Conservation (phyloP, 495 filamentous ascomycete genomes). For the Aspergillus incahuasiensis region DNA sequence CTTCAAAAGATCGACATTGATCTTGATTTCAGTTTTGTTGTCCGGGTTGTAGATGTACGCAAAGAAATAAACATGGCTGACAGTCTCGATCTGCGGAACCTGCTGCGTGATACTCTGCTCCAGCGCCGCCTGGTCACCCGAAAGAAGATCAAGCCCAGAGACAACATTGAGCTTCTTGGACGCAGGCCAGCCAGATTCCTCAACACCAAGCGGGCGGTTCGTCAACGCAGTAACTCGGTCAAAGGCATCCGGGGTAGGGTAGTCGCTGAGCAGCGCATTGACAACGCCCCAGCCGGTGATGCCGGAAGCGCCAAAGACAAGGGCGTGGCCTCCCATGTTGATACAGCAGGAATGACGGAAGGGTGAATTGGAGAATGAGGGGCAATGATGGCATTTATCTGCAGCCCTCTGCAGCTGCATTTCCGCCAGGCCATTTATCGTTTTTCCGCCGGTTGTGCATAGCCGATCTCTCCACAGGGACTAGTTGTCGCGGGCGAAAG, state of each 20-base stretch:
- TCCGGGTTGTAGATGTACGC: not conserved
- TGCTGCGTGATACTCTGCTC: not conserved
- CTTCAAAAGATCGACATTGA: not conserved
- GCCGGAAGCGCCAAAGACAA: slow-evolving; percentile 28
- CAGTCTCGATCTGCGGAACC: not conserved
- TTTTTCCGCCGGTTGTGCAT: not conserved
- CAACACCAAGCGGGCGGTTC: slow-evolving; percentile 17
- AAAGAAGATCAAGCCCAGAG: slow-evolving; percentile 13
- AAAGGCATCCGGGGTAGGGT: slow-evolving; percentile 21
- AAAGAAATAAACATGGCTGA: not conserved
- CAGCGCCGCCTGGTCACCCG: not conserved
- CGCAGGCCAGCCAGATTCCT: slow-evolving; percentile 14
- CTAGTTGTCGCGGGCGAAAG: too few species aligned
- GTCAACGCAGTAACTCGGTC: slow-evolving; percentile 18
- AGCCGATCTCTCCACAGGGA: not conserved
- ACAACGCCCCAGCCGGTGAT: slow-evolving; percentile 26
- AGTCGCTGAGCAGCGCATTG: slow-evolving; percentile 19
- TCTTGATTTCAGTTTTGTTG: not conserved
- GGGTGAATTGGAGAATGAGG: not conserved
- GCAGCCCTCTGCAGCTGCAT: not conserved
- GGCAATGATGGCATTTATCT: not conserved
- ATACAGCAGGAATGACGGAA: not conserved
- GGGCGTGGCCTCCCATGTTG: slow-evolving; percentile 13
- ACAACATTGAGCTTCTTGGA: slow-evolving; percentile 16
- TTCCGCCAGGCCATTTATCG: not conserved